Percentiles rank a stretch among this genome's conserved stretches.
Evolutionary conservation across 2,329 filamentous ascomycete genomes (phyloP).

Genomic region (Fusarium metavorans): DNA sequence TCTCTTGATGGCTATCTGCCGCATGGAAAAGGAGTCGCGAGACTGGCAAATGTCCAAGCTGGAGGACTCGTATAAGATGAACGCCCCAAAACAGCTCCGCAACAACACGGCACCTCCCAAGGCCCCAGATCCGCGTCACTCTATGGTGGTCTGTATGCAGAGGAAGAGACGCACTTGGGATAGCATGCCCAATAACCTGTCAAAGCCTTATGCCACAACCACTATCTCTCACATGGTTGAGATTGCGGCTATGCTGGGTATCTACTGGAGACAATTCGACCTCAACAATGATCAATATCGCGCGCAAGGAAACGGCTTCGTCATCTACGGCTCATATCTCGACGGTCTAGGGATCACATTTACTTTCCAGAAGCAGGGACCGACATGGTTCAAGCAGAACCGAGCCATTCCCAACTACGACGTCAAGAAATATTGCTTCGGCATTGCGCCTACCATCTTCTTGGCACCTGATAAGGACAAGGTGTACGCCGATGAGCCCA

Average conservation of each 20-base stretch:
- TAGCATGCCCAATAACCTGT: constrained; percentile 37
- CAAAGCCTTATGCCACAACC: constrained; percentile 50
- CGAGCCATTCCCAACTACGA: constrained; percentile 52
- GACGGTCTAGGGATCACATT: constrained; percentile 55
- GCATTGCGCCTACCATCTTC: constrained; percentile 55
- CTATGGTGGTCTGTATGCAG: constrained; percentile 37
- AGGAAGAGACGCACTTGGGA: constrained; percentile 39
- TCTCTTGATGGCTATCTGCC: constrained; percentile 32
- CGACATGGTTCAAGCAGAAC: constrained; percentile 50
- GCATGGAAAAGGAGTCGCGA: constrained; percentile 40
- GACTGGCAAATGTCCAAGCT: constrained; percentile 34
- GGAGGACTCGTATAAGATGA: constrained; percentile 22
- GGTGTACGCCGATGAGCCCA: constrained; percentile 38
- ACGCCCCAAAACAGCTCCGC: constrained; percentile 18
- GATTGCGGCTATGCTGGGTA: constrained; percentile 51
- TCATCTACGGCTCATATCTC: constrained; percentile 47
- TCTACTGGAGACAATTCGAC: constrained; percentile 58
- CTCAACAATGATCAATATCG: constrained; percentile 50
- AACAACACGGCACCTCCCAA: not conserved
- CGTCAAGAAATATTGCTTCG: constrained; percentile 56
- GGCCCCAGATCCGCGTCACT: constrained; percentile 17
- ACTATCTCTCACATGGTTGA: constrained; percentile 53
- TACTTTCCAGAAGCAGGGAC: constrained; percentile 53
- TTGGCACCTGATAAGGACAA: constrained; percentile 27
- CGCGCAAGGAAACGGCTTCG: constrained; percentile 53